Percentiles rank a stretch among this genome's conserved stretches.
Conservation (phyloP, 805 yeast genomes). For the Metschnikowia chrysomelidarum region DNA sequence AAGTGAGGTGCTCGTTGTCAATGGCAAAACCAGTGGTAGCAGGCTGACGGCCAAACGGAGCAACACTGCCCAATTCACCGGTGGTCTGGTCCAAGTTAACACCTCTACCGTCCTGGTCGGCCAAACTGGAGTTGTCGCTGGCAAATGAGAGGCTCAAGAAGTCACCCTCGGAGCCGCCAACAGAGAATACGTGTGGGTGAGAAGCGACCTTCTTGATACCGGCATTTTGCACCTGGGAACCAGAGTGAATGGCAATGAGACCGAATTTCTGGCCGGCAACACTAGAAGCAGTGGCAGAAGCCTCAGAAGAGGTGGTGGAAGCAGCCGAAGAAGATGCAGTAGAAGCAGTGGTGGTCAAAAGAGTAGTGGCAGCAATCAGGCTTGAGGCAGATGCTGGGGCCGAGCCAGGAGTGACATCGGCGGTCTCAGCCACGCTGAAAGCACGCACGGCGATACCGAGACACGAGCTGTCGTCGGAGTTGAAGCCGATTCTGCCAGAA, state of each 20-base stretch:
- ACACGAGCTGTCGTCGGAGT: constrained; percentile 3
- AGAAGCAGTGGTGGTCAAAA: neutral
- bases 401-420: constrained; percentile 3
- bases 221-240: constrained; percentile 25
- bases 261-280: constrained; percentile 18
- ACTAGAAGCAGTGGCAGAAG: no score
- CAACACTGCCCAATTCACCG: constrained; percentile 34
- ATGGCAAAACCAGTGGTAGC: constrained; percentile 42
- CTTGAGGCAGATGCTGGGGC: no score
- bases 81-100: constrained; percentile 27
- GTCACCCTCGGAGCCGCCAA: constrained; percentile 32
- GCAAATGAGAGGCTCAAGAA: constrained; percentile 25
- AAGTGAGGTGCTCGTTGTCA: constrained; percentile 34
- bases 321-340: neutral
- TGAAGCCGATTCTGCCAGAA: constrained; percentile 3
- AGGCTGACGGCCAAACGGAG: constrained; percentile 30
- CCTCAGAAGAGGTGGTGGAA: no score
- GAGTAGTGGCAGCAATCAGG: no score
- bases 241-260: constrained; percentile 24
- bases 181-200: constrained; percentile 34
- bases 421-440: constrained; percentile 1
- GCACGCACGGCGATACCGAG: constrained; percentile 11
- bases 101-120: constrained; percentile 31
- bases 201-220: constrained; percentile 28
- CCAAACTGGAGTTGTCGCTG: constrained; percentile 25